Evolutionary conservation across 169 alveolate genomes (phyloP).

Genomic region (Amoebophrya sp.): DNA sequence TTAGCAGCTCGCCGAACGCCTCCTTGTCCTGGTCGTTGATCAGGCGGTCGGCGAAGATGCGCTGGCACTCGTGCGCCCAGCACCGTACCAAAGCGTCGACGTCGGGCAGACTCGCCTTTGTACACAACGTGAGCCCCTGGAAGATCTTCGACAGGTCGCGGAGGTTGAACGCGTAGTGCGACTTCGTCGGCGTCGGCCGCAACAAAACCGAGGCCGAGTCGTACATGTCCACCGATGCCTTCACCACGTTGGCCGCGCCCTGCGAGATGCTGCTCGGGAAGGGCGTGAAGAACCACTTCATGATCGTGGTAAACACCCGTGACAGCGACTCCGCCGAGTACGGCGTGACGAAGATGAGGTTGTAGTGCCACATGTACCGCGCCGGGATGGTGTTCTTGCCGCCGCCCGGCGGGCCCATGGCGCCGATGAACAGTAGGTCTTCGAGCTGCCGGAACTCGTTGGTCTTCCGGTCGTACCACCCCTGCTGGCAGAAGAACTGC

Average conservation of each 20-base stretch:
- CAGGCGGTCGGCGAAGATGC: constrained; percentile 89
- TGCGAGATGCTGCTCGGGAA: constrained; percentile 40
- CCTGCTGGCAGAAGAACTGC: constrained; percentile 74
- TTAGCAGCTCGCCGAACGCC: constrained; percentile 44
- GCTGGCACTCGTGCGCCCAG: constrained; percentile 92
- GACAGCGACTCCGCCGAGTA: constrained; percentile 49
- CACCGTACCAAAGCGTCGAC: constrained; percentile 63
- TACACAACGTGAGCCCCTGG: constrained; percentile 60
- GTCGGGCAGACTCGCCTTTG: constrained; percentile 40
- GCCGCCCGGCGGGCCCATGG: constrained; percentile 88
- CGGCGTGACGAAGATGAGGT: constrained; percentile 60
- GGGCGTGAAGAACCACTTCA: constrained; percentile 44
- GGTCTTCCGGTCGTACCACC: constrained; percentile 72
- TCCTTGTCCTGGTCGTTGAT: constrained; percentile 69
- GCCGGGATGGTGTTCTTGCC: constrained; percentile 67
- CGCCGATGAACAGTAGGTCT: constrained; percentile 61
- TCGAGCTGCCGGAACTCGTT: constrained; percentile 61
- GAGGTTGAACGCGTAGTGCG: constrained; percentile 76
- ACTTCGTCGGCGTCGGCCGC: constrained; percentile 68
- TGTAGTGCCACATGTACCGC: constrained; percentile 66
- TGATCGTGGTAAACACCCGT: constrained; percentile 47
- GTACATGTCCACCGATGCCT: constrained; percentile 49
- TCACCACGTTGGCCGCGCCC: constrained; percentile 43
- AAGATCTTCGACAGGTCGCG: constrained; percentile 69
- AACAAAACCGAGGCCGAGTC: constrained; percentile 45